These are phyloP conservation scores for Aureobasidium musti DNA, from an alignment of 2,329 filamentous ascomycete genomes.

Conservation along the genomic window DNA sequence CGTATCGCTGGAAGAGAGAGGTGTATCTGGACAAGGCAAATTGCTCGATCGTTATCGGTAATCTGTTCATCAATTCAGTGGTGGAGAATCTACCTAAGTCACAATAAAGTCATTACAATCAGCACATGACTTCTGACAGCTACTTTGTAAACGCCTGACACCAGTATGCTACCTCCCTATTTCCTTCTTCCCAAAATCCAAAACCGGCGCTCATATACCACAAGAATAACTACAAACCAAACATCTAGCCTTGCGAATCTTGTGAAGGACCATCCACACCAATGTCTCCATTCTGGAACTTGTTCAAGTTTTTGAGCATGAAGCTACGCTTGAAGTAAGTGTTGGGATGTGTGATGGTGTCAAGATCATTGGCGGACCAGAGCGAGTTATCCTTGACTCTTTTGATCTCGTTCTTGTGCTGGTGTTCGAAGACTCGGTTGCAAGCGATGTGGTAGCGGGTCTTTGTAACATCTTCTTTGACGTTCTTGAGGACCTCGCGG, in stretches of 20 bases:
- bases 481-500: constrained; percentile 71
- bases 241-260: background rate
- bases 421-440: constrained; percentile 89
- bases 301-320: constrained; percentile 74
- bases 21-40: no score
- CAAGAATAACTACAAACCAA: background rate
- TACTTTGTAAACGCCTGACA: background rate
- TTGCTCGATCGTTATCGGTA: background rate
- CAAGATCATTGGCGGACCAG: constrained; percentile 67
- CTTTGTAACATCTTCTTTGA: constrained; percentile 85
- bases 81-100: background rate
- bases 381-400: constrained; percentile 53
- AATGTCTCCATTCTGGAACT: constrained; percentile 44
- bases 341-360: constrained; percentile 96
- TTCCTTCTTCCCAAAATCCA: background rate
- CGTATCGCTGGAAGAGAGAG: no score
- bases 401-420: constrained; percentile 65
- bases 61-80: background rate
- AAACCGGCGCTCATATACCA: background rate
- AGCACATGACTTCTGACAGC: background rate
- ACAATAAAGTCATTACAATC: background rate
- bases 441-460: constrained; percentile 93
- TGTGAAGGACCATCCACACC: constrained; percentile 39
- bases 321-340: constrained; percentile 97
- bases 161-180: background rate